These are phyloP conservation scores for Lipomyces sp. DNA, from an alignment of 805 yeast genomes.

Conservation along the genomic window DNA sequence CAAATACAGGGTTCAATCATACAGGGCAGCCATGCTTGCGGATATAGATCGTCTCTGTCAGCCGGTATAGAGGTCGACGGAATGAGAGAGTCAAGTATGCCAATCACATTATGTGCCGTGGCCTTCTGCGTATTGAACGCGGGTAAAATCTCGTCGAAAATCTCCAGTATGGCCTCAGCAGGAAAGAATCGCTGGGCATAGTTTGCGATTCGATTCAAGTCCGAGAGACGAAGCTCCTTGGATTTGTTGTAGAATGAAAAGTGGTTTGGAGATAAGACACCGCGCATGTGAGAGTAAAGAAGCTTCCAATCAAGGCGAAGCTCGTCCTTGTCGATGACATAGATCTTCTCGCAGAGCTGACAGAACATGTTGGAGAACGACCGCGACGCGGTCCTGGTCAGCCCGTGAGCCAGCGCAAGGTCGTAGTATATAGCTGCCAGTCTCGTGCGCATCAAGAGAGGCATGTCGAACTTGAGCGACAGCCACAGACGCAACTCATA, in stretches of 20 bases:
- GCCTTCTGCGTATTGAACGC: slow-evolving; percentile 13
- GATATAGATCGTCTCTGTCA: slow-evolving; percentile 3
- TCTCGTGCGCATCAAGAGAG: slow-evolving; percentile 56
- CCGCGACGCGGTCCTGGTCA: slow-evolving; percentile 60
- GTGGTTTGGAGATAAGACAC: slow-evolving; percentile 26
- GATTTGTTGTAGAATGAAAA: not conserved
- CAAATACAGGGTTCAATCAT: not conserved
- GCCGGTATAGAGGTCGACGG: slow-evolving; percentile 11
- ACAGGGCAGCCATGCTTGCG: slow-evolving; percentile 25
- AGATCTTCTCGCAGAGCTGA: slow-evolving; percentile 50
- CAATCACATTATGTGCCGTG: slow-evolving; percentile 8
- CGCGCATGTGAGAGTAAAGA: slow-evolving; percentile 41
- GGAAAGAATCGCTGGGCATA: slow-evolving; percentile 32
- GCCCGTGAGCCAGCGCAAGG: slow-evolving; percentile 60
- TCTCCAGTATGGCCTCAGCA: slow-evolving; percentile 22
- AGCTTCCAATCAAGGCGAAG: slow-evolving; percentile 53
- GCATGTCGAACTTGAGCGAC: slow-evolving; percentile 75
- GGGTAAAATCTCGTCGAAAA: slow-evolving; percentile 35
- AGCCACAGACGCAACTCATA: slow-evolving; percentile 77
- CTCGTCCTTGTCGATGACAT: slow-evolving; percentile 43
- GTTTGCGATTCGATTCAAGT: slow-evolving; percentile 20
- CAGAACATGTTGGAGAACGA: slow-evolving; percentile 62
- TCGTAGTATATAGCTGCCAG: slow-evolving; percentile 69
- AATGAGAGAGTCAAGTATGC: slow-evolving; percentile 7
- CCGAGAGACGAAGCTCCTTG: slow-evolving; percentile 9